A percentile compares a stretch with the other conserved stretches of the same genome.
These are phyloP conservation scores for grape (Vitis vinifera) DNA, from an alignment of 164 flowering plant species.

Conservation along the genomic window ASM3070453v1 NC_081818.1:26198001-26198500, in stretches of 20 bases:
- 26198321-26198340: conserved; percentile 72
- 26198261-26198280: conserved; percentile 72
- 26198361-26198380: not conserved
- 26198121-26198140: too few species aligned
- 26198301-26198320: conserved; percentile 54
- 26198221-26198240: conserved; percentile 11
- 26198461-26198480: not conserved
- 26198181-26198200: not conserved
- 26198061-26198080: too few species aligned
- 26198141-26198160: too few species aligned
- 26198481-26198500: too few species aligned
- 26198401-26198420: too few species aligned
- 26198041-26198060: too few species aligned
- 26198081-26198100: too few species aligned
- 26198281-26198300: conserved; percentile 60
- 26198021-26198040: not conserved
- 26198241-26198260: conserved; percentile 76
- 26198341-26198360: conserved; percentile 20
- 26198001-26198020: not conserved
- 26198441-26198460: too few species aligned
- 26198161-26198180: not conserved
- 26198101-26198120: too few species aligned
- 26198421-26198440: not conserved
- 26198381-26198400: too few species aligned
- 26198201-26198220: too few species aligned